A percentile compares a stretch with the other conserved stretches of the same genome.
Evolutionary conservation across 2,329 filamentous ascomycete species (phyloP).

Genomic region (Aspergillus ustus): DNA sequence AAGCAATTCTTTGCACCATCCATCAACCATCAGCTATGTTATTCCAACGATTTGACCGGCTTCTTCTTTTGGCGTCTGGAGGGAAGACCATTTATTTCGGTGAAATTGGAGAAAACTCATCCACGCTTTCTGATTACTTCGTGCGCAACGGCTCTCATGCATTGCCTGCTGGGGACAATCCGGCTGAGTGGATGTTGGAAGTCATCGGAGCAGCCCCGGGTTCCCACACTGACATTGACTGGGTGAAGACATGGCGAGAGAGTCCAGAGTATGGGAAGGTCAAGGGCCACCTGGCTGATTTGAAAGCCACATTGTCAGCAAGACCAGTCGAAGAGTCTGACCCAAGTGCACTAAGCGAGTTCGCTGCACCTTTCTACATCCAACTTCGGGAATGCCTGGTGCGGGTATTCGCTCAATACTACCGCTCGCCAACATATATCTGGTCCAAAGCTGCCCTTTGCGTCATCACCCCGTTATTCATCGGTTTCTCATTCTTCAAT

Average conservation of each 20-base stretch:
- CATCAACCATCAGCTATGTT: conserved; percentile 96
- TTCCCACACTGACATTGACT: conserved; percentile 57
- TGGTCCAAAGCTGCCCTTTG: conserved; percentile 73
- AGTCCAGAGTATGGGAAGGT: conserved; percentile 60
- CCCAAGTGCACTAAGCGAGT: conserved; percentile 41
- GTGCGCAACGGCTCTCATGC: conserved; percentile 18
- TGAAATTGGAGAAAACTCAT: conserved; percentile 18
- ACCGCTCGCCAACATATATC: conserved; percentile 82
- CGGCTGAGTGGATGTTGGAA: conserved; percentile 23
- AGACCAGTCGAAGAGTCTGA: conserved; percentile 2
- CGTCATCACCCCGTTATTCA: conserved; percentile 63
- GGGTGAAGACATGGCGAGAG: conserved; percentile 60
- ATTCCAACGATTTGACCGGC: conserved; percentile 79
- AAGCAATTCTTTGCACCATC: conserved; percentile 95
- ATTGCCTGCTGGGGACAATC: conserved; percentile 10
- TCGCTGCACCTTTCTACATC: conserved; percentile 69
- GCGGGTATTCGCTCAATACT: conserved; percentile 85
- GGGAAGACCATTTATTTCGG: conserved; percentile 22
- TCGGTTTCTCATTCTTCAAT: conserved; percentile 79
- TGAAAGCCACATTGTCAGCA: conserved; percentile 44
- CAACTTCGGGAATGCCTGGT: conserved; percentile 69
- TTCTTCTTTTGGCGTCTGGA: conserved; percentile 62
- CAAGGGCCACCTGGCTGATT: conserved; percentile 49
- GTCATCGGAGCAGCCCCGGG: conserved; percentile 54
- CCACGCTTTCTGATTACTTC: conserved; percentile 17